A percentile compares a stretch with the other conserved stretches of the same genome.
These are phyloP conservation scores for Jaminaea rosea DNA, from an alignment of 1,284 basidiomycete genomes.

Conservation along the genomic window DNA sequence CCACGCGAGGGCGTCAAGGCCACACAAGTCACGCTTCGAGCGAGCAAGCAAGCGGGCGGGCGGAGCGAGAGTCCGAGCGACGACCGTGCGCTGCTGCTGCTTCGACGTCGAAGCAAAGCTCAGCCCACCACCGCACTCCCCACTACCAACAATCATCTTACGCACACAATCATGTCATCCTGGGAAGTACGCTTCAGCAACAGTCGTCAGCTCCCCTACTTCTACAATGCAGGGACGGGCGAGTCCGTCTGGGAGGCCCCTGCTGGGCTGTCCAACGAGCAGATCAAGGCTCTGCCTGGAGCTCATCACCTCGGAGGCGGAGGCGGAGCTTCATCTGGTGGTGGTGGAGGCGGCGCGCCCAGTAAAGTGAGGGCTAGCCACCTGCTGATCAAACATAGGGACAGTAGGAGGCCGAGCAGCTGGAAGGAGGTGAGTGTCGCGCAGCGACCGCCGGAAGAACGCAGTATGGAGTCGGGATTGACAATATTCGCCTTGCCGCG, in stretches of 20 bases:
- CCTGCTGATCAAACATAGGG: conserved; percentile 82
- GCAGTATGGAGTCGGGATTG: neutral
- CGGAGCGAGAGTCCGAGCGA: no score
- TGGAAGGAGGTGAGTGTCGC: conserved; percentile 36
- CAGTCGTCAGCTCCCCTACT: conserved; percentile 75
- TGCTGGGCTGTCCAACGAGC: conserved; percentile 53
- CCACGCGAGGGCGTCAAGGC: no score
- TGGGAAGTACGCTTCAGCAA: conserved; percentile 57
- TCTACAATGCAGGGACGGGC: conserved; percentile 65
- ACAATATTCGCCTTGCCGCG: neutral
- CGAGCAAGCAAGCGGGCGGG: no score
- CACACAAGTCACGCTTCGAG: no score
- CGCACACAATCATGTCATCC: conserved; percentile 1
- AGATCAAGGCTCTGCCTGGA: conserved; percentile 35
- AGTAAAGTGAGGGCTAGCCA: conserved; percentile 83
- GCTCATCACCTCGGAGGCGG: conserved; percentile 23
- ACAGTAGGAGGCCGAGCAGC: conserved; percentile 68
- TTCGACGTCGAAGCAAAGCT: no score
- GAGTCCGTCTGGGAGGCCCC: conserved; percentile 79
- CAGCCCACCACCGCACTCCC: neutral
- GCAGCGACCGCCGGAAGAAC: neutral
- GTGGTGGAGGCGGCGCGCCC: conserved; percentile 46
- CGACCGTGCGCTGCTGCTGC: no score
- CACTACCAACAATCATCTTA: neutral
- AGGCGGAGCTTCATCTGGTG: neutral